These are phyloP conservation scores for Biscogniauxia sp. DNA, from an alignment of 2,329 filamentous ascomycete species.

Conservation along the genomic window DNA sequence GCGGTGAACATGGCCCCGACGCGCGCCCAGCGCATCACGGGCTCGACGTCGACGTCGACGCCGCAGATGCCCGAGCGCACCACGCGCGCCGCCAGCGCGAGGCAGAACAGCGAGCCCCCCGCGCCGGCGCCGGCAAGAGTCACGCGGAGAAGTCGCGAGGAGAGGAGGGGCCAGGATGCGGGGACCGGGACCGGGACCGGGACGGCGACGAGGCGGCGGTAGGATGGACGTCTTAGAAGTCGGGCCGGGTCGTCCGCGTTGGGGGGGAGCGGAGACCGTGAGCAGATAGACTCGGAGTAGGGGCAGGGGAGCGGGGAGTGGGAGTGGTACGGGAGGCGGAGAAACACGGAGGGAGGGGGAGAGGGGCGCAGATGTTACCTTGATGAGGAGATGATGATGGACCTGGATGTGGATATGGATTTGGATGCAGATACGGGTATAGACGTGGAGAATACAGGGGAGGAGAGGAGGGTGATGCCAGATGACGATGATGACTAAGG, in stretches of 20 bases:
- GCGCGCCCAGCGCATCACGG: conserved; percentile 20
- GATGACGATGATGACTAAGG: not conserved
- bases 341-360: not conserved
- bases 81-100: conserved; percentile 16
- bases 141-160: conserved; percentile 32
- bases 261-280: not conserved
- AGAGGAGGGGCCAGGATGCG: conserved; percentile 25
- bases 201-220: conserved; percentile 12
- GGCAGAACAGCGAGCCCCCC: conserved; percentile 17
- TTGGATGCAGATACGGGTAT: no score
- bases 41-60: conserved; percentile 12
- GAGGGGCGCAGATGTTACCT: not conserved
- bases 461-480: not conserved
- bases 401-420: not conserved
- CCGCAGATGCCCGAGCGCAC: conserved; percentile 2
- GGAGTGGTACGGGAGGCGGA: not conserved
- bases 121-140: conserved; percentile 20
- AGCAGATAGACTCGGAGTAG: no score
- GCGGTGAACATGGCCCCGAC: conserved; percentile 7
- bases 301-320: no score
- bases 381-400: not conserved
- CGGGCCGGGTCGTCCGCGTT: not conserved
- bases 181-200: conserved; percentile 8
- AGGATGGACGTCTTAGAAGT: conserved; percentile 1
- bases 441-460: not conserved